phyloP scores from a whole-genome alignment of 305 asterid genomes.

The Withania somnifera region DNA sequence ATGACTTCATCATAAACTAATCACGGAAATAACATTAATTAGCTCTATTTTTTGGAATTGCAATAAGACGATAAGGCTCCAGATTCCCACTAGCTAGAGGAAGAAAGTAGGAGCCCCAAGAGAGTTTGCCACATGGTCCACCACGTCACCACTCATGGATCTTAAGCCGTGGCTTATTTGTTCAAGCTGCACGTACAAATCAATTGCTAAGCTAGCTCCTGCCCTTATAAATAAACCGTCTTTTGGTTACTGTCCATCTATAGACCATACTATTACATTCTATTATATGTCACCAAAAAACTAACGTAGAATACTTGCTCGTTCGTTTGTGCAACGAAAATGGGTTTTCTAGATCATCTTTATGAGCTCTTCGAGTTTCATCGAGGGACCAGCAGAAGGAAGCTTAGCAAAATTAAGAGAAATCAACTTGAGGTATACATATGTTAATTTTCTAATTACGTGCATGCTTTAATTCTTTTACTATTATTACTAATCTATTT shows the following conservation, averaged over 20 bases:
- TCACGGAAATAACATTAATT: no score
- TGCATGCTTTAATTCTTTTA: not conserved
- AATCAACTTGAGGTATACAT: constrained; percentile 20
- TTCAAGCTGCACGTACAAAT: constrained; percentile 3
- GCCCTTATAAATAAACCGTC: not conserved
- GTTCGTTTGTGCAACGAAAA: not conserved
- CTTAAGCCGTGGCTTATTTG: not conserved
- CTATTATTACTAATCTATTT: not conserved
- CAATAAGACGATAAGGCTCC: no score
- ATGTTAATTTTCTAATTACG: not conserved
- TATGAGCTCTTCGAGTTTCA: constrained; percentile 9
- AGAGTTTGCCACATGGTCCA: not conserved
- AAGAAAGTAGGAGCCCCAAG: no score
- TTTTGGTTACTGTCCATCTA: not conserved
- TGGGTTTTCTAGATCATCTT: constrained; percentile 25
- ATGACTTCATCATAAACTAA: no score
- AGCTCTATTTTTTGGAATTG: no score
- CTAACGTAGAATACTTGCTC: not conserved
- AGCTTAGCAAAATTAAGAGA: constrained; percentile 19
- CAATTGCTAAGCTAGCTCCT: not conserved
- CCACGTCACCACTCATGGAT: not conserved
- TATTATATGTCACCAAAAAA: not conserved
- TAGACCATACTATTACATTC: no score
- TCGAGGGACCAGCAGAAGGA: constrained; percentile 7
- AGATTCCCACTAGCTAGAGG: no score